Evolutionary conservation across 164 flowering plant genomes (phyloP), one percentile per base, ranked within the genome.

Genomic region (Vitis vinifera): DNA sequence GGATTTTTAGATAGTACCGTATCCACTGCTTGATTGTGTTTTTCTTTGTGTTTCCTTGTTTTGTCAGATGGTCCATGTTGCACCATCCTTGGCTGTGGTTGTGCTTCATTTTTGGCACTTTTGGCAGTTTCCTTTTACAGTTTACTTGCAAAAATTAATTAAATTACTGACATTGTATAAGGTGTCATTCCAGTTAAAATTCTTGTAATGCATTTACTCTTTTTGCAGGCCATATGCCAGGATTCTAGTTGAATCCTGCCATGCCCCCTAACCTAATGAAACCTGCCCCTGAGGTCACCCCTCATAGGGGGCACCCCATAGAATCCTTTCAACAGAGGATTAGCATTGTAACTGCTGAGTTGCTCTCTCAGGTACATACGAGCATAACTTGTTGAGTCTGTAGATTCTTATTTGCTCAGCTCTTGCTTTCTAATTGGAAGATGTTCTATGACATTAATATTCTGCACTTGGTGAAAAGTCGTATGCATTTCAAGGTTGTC

Each of bases 191-290:
- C 44, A 3, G 44, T 31, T 2, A 7, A 31, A 31, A 31, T 31
- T 31, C 44, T 31, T 31, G 44, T 31, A 31, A 31, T 31, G 44
- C 44, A 31, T 55, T 59, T 59, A 27, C 47, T 76, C 37, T 51
- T 68, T 71, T 56, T 78, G 74, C 82, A 96, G 99, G 96, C 97
- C 49, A 79, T 96, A 52, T 96, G 99, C 98, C 94, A 96, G 27
- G 27, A 76, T 86, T 93, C 10, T 96, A 98, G 98, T 70, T 89
- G 66, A 83, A 79, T 82, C 97, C 97, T 64, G 63, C 75, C 8
- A 70, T 80, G 63, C 71, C 83, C 5, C 60, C 83, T 17, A 81
- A 71, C 71, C 64, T 69, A 13, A 68, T 65, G 12, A 89, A 85
- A 71, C 67, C 83, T 66, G 55, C 69, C 16, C 50, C 69, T 23